Evolutionary conservation across 148 eudicot genomes (phyloP), one percentile per base, ranked within the genome.

Genomic region (Mesembryanthemum crystallinum): DNA sequence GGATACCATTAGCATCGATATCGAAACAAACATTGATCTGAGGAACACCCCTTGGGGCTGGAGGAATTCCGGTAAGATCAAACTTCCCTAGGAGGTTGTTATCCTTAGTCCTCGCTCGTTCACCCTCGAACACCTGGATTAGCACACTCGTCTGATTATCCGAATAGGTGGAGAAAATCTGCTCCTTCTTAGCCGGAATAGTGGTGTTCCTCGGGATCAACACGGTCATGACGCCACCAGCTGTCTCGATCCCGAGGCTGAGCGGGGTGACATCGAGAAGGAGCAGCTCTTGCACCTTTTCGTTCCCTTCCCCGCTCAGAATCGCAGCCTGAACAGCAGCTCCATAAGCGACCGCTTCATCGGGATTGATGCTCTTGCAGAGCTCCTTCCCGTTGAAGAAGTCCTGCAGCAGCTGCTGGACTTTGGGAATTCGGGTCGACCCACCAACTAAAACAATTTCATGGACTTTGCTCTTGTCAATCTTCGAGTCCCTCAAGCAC

Each of bases 331-430:
- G 69, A 37, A 65, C 69, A n/a, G 71, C 71, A n/a, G 71, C 71
- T 0, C 71, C 71, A 11, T 67, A 67, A 10, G 71, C 71, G 3
- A 67, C 71, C 2, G 71, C 71, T 27, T 67, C 71, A 42, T 67
- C 71, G 1, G 71, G 71, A 45, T 67, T 67, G 20, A 67, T 67
- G 20, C 71, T 67, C 52, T 67, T 67, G 20, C 71, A 67, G 8
- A 67, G 71, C 54, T 67, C 71, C 71, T 67, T 67, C 30, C 71
- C 71, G 42, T 67, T 67, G 71, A 67, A 67, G 52, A 67, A 67
- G 27, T 67, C 71, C 30, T 67, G 71, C 52, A 67, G 37, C 0
- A 67, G 71, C 30, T 67, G 71, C 52, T 67, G 71, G 8, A 67
- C 71, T 25, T 67, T 67, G 18, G 71, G 71, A n/a, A 67, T 67